Evolutionary conservation across 164 flowering plant genomes (phyloP), one percentile per base, ranked within the genome.

Genomic region (Macadamia integrifolia): DNA sequence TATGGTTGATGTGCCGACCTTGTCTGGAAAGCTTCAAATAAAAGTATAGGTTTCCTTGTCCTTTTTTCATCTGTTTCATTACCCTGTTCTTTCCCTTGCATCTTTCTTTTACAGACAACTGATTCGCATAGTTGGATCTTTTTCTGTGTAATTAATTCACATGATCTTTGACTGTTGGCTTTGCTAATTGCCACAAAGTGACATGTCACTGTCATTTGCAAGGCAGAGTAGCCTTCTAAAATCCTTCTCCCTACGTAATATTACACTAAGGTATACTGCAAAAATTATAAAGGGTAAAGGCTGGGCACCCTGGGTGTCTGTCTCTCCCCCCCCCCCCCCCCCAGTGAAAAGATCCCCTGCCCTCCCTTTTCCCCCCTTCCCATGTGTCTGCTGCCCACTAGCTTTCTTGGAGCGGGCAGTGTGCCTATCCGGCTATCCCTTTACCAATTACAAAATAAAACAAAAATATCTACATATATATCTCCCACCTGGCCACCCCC

Each of bases 1-100:
- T 62, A 81, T 69, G 48, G 87, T 91, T 76, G 92, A 87, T 63
- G 95, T 91, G 14, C 97, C 95, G 32, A 87, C 96, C 48, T 75
- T 94, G 75, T 78, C 85, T 29, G 97, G 98, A 71, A 85, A 81
- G 79, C 75, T 64, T 61, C 75, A 83, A 75, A 43, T 94, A 66
- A 78, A 87, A 61, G 97, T 90, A 88, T 72, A 71, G 23, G 31
- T 28, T 62, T 15, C 63, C 1, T 61, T 13, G 31, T n/a, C 63
- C 64, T 73, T 17, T 53, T 35, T 35, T 35, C 40, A 9, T 42
- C 58, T 42, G 42, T 35, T 57, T 63, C 31, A 43, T 70, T 68
- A 52, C 56, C 50, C 50, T 69, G 12, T 15, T 44, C 71, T 28
- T 49, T 71, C 11, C 66, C 44, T 66, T 71, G 40, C 49, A 10